A percentile compares a stretch with the other conserved stretches of the same genome.
Conservation (phyloP, 2,329 filamentous ascomycete species). For the Stemphylium vesicarium region DNA sequence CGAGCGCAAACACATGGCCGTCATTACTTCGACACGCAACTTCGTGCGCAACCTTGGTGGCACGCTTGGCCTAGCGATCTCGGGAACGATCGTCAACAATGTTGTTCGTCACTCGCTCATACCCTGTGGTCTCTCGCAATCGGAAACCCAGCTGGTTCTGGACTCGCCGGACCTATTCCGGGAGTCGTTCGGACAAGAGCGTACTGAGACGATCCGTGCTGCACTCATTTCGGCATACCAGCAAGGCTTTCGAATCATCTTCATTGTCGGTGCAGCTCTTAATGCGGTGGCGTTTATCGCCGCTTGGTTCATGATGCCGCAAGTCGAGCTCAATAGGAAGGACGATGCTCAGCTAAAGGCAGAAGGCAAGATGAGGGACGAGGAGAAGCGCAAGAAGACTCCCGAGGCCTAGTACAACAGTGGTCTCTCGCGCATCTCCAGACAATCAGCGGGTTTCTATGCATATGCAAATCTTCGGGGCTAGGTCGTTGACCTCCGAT, state of each 20-base stretch:
- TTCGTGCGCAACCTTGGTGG: conserved; percentile 68
- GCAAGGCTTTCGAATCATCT: conserved; percentile 25
- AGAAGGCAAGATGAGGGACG: conserved; percentile 21
- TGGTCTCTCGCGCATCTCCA: background rate
- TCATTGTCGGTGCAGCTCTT: conserved; percentile 24
- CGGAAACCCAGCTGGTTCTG: conserved; percentile 21
- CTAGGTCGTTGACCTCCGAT: background rate
- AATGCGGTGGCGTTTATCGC: conserved; percentile 25
- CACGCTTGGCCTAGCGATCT: conserved; percentile 63
- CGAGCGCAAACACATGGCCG: conserved; percentile 63
- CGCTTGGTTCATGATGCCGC: conserved; percentile 27
- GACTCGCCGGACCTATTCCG: conserved; percentile 21
- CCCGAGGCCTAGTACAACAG: background rate
- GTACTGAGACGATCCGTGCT: conserved; percentile 9
- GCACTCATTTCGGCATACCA: conserved; percentile 21
- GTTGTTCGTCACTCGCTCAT: conserved; percentile 14
- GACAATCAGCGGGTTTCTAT: too few species aligned
- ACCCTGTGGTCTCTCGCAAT: conserved; percentile 14
- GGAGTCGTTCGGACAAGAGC: conserved; percentile 8
- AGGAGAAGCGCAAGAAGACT: conserved; percentile 10
- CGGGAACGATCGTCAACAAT: conserved; percentile 40
- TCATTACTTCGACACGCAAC: conserved; percentile 68
- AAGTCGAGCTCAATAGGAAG: conserved; percentile 21
- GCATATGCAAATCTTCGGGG: background rate
- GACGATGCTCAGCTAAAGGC: conserved; percentile 29